Evolutionary conservation across 305 asterid genomes (phyloP).

Genomic region (Fraxinus baroniana): DNA sequence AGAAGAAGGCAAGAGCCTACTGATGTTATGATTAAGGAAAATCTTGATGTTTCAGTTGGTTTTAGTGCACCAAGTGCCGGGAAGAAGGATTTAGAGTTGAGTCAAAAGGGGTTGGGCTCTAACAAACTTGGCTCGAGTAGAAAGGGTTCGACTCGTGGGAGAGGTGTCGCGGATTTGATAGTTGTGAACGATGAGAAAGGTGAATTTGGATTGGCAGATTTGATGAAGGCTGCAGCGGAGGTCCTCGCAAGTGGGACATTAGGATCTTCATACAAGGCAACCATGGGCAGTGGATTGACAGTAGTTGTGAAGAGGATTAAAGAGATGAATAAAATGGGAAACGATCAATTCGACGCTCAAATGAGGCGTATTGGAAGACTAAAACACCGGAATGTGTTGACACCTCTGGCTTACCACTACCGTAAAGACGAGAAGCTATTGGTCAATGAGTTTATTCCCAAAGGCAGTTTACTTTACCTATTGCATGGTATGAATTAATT

Average conservation of each 20-base stretch:
- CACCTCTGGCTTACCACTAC: constrained; percentile 72
- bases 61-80: constrained; percentile 16
- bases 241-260: constrained; percentile 60
- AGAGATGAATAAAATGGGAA: constrained; percentile 46
- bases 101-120: constrained; percentile 24
- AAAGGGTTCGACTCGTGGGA: constrained; percentile 32
- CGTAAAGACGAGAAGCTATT: constrained; percentile 75
- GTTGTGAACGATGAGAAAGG: constrained; percentile 56
- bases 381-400: constrained; percentile 53
- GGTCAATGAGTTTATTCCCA: constrained; percentile 54
- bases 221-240: constrained; percentile 86
- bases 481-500: constrained; percentile 55
- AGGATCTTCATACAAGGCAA: constrained; percentile 70
- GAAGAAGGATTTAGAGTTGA: constrained; percentile 24
- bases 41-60: constrained; percentile 25
- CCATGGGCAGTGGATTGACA: constrained; percentile 47
- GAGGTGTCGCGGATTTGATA: constrained; percentile 46
- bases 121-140: constrained; percentile 25
- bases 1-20: constrained; percentile 36
- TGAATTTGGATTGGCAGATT: constrained; percentile 60
- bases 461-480: constrained; percentile 50
- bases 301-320: constrained; percentile 78
- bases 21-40: not conserved
- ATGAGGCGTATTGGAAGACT: constrained; percentile 59
- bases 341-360: constrained; percentile 60